These are phyloP conservation scores for Neoscytalidium dimidiatum DNA, from an alignment of 2,329 filamentous ascomycete species.

Conservation along the genomic window DNA sequence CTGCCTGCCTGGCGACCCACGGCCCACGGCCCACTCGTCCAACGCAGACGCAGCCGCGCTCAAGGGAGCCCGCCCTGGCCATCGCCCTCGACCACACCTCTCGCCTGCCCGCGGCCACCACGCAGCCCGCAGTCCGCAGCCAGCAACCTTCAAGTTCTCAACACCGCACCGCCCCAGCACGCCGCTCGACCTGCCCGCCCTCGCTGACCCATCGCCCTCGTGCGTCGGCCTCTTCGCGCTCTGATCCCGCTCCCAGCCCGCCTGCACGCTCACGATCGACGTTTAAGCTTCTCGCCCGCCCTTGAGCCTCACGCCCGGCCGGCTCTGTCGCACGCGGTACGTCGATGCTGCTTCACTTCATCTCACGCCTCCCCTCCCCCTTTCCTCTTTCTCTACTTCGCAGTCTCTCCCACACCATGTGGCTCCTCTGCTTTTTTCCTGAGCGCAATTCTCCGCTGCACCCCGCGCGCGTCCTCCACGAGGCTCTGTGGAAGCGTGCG, in stretches of 20 bases:
- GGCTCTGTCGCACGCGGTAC: constrained; percentile 18
- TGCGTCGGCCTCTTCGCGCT: neutral
- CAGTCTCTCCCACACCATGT: neutral
- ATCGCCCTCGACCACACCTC: neutral
- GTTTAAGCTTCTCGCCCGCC: constrained; percentile 19
- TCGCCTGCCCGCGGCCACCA: neutral
- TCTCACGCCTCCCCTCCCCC: too few species aligned
- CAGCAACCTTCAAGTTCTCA: neutral
- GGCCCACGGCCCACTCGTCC: neutral
- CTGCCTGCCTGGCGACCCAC: neutral
- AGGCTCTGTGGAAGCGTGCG: constrained; percentile 9
- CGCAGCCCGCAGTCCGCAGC: neutral
- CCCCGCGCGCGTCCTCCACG: neutral
- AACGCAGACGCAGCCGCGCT: constrained; percentile 6
- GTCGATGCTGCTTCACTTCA: neutral
- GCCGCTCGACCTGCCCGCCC: neutral
- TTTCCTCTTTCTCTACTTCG: neutral
- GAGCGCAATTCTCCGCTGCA: constrained; percentile 8
- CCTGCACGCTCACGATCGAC: constrained; percentile 18
- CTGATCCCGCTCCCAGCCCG: neutral
- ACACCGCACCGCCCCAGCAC: constrained; percentile 2
- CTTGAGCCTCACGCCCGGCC: constrained; percentile 19
- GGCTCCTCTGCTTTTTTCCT: constrained; percentile 3
- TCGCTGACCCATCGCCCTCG: neutral
- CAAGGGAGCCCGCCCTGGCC: constrained; percentile 8